Conservation (phyloP, 1,139 yeast species). For the Scheffersomyces cryptocercus region DNA sequence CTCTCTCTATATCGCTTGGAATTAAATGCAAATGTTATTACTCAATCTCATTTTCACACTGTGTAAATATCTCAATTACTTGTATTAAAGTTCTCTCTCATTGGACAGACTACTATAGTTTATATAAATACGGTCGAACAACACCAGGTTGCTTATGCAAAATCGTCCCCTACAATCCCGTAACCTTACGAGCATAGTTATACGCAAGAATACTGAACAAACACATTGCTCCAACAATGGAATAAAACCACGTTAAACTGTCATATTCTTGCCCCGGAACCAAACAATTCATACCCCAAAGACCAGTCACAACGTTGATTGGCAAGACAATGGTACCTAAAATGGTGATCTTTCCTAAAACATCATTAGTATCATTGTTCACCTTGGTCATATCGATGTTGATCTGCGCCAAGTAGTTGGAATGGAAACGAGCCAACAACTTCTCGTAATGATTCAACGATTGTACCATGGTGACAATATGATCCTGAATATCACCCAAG, state of each 20-base stretch:
- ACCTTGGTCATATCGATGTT: conserved; percentile 97
- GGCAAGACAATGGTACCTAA: conserved; percentile 95
- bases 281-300: conserved; percentile 98
- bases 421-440: conserved; percentile 86
- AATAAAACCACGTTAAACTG: conserved; percentile 79
- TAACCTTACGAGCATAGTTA: conserved; percentile 43
- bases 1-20: no score
- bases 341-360: conserved; percentile 87
- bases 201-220: conserved; percentile 43
- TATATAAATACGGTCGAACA: background rate
- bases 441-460: conserved; percentile 92
- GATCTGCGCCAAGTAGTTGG: conserved; percentile 93
- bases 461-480: conserved; percentile 93
- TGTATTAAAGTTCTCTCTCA: no score
- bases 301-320: conserved; percentile 89
- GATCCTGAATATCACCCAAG: conserved; percentile 84
- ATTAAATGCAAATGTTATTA: no score
- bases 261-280: conserved; percentile 89
- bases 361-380: conserved; percentile 97
- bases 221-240: conserved; percentile 35
- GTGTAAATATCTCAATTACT: no score
- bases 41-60: no score
- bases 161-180: conserved; percentile 32
- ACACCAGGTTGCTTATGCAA: background rate
- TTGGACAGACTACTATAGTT: background rate